Evolutionary conservation across 345 rosid species (phyloP), one percentile per base, ranked within the genome.

Genomic region (Eucalyptus lansdowneana): DNA sequence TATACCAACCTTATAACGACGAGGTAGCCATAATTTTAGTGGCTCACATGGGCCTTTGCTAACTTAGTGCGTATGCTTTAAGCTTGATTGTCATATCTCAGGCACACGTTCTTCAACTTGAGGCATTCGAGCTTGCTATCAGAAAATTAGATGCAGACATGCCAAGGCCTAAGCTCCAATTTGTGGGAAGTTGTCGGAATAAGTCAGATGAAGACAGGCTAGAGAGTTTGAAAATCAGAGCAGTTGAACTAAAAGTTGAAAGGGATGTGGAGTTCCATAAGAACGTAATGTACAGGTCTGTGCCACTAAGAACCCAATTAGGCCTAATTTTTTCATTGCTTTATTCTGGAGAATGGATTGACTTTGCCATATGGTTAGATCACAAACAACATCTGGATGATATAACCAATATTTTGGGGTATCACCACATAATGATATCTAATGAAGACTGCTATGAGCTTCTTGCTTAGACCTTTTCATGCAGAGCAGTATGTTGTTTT

Each of bases 131-230:
- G 89, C 89, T 93, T 56, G 96, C 96, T 91, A 86, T 96, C 25
- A 90, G 89, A 87, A 96, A 91, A 91, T 87, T 96, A 92, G 96
- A 93, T 87, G 85, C 88, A 4, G 90, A 90, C 90, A 56, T 93
- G 86, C 96, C 97, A 42, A 90, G 95, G 87, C 99, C 99, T 7
- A 95, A 94, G 90, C 98, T 98, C 49, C 99, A 96, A 86, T 96
- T 98, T 88, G 98, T 97, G 90, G 99, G 99, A 86, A 97, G 99
- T 91, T 98, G 99, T 90, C 95, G 99, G 90, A 97, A 98, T 90
- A 90, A 92, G 87, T 91, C 95, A 49, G 99, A 98, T 72, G 98
- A 97, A 91, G 96, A 95, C 76, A 97, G 99, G 83, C 91, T 98
- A 76, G 95, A 96, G 92, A 93, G 93, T 21, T 90, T 97, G 92